Conservation (phyloP, 140 eudicot species). For the Cichorium intybus region DNA sequence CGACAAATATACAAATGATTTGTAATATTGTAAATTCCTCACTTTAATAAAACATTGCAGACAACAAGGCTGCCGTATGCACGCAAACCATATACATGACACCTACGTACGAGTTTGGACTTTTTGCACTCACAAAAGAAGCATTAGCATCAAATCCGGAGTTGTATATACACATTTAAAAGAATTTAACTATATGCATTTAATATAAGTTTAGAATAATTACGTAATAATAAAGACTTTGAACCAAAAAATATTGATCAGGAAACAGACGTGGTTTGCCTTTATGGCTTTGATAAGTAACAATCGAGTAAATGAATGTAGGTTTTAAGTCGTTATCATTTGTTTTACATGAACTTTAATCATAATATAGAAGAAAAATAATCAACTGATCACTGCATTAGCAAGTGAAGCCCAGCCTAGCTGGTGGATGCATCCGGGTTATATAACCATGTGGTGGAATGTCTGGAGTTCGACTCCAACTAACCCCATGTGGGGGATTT, state of each 20-base stretch:
- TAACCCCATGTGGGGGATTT: too few species aligned
- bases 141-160: constrained; percentile 20
- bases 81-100: constrained; percentile 26
- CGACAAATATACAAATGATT: constrained; percentile 19
- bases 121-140: constrained; percentile 18
- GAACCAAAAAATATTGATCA: too few species aligned
- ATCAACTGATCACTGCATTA: too few species aligned
- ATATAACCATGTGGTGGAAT: too few species aligned
- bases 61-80: constrained; percentile 29
- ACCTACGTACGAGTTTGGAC: constrained; percentile 17
- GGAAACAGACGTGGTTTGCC: neutral
- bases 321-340: neutral
- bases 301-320: neutral
- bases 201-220: too few species aligned
- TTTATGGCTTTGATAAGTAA: neutral
- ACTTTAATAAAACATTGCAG: constrained; percentile 26
- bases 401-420: too few species aligned
- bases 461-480: too few species aligned
- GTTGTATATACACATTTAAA: neutral
- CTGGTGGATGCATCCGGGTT: too few species aligned
- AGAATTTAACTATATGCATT: too few species aligned
- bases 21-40: neutral
- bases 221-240: neutral
- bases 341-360: neutral
- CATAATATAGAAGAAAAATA: neutral